Evolutionary conservation across 73 alveolate species (phyloP), one percentile per base, ranked within the genome.

Genomic region (Paramecium primaurelia): DNA sequence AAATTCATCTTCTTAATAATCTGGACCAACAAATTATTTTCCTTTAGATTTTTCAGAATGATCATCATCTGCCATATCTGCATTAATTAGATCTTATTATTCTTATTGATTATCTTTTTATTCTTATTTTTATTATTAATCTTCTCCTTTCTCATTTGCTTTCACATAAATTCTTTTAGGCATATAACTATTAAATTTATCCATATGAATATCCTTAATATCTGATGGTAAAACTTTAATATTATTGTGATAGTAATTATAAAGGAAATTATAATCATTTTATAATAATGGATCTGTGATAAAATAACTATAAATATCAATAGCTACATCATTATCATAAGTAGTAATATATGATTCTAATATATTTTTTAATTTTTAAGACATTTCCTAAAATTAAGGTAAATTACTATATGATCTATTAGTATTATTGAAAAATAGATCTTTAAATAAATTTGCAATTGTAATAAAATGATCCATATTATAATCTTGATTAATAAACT

Each of bases 361-460:
- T 7, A 47, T 25, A 22, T 20, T 47, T 77, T 44, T 77, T 6
- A 77, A 30, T 34, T 77, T 77, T 3, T 11, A 1, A 3, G 69
- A 77, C 90, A 77, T 77, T 10, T 77, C 90, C 5, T 30, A 32
- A 77, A 77, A 77, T 77, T 77, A 12, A 44, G 90, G 90, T 38
- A 77, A 20, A 77, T 77, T 77, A 8, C 90, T 77, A 77, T 77
- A 77, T 5, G 90, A 77, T 77, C 90, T 77, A 44, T 77, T 77
- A 18, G 71, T 77, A 42, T 77, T 77, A 10, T 59, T 44, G 28
- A 44, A 77, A 34, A 77, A 77, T 9, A 77, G 71, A 77, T 77
- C 90, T 44, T 77, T 77, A 47, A 77, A 77, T 18, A 77, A 26
- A 77, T 77, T 77, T 22, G 90, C 69, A 2, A 77, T 71, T 18